Base-by-base conservation (phyloP, 768 basidiomycete species). In the Harrya chromipes region DNA sequence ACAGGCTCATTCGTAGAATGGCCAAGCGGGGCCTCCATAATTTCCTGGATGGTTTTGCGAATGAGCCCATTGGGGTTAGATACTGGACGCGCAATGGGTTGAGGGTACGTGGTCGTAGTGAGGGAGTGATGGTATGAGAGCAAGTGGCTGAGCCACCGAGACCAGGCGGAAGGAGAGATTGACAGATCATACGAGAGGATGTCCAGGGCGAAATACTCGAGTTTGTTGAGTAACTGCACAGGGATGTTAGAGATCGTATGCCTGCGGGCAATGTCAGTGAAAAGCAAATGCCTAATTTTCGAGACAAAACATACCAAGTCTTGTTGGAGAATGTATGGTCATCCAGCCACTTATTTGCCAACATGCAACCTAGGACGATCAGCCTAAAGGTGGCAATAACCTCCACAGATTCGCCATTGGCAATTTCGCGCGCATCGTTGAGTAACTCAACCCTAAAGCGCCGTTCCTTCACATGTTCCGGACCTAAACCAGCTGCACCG, bases 261-360 rank as follows among this genome's bases (percentile, higher is more conserved):
- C 88, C 88, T 91, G 56, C 54, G 43, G 38, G 47, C 19, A 37
- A 40, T 35, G 26, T 54, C 9, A 54, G 50, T 19, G 31, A 43
- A 17, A 45, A 39, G 29, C 34, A 33, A 38, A 16, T 24, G 24
- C 40, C 38, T 34, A 33, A 35, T 38, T 8, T 26, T 2, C 6
- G 14, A 33, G 11, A 14, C 23, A 4, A 24, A 33, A 64, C 82
- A 52, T 65, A 89, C 89, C 89, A 91, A 46, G 89, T 91, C 72
- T 89, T 90, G 70, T 90, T 90, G 35, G 87, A 90, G 68, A 90
- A 91, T 0, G 89, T 90, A 60, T 91, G 89, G 58, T 91, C 89
- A 55, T 90, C 88, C 55, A 91, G 63, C 89, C 89, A 90, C 69
- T 91, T 91, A 67, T 90, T 90, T 17, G 88, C 87, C 29, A 91